Conservation (phyloP, 2,329 filamentous ascomycete species). For the Hortaea werneckii region DNA sequence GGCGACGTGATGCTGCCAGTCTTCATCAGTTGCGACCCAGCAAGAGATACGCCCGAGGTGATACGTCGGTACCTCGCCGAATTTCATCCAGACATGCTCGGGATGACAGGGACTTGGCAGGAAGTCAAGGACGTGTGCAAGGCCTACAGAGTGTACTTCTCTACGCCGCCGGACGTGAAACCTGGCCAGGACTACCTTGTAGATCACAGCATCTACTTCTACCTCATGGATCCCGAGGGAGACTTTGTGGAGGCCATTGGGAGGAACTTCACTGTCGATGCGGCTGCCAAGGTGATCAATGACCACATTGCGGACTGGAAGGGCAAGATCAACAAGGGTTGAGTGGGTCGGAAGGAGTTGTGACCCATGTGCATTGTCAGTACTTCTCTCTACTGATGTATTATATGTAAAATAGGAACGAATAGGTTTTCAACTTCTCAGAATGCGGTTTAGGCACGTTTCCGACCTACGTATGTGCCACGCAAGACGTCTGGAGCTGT, state of each 20-base stretch:
- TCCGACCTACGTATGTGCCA: too few relatives aligned
- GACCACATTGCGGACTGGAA: conserved; percentile 77
- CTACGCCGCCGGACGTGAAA: conserved; percentile 77
- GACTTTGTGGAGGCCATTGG: conserved; percentile 97
- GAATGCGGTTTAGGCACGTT: too few relatives aligned
- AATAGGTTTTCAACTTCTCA: neutral
- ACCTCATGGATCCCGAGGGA: conserved; percentile 96
- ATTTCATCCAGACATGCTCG: conserved; percentile 79
- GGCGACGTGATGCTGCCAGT: conserved; percentile 57
- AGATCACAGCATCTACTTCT: conserved; percentile 99
- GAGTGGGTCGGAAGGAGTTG: neutral
- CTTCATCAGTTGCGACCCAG: conserved; percentile 94
- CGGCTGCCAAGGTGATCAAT: conserved; percentile 72
- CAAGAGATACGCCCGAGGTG: conserved; percentile 75
- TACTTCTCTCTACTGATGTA: neutral
- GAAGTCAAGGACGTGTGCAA: conserved; percentile 92
- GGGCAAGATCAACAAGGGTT: conserved; percentile 39
- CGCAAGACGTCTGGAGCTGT: too few relatives aligned
- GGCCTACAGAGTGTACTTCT: conserved; percentile 94
- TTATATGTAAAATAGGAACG: neutral
- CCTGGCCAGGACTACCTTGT: conserved; percentile 94
- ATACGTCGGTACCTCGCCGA: conserved; percentile 78
- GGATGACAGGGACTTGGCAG: conserved; percentile 86
- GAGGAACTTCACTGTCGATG: conserved; percentile 81
- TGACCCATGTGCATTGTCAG: neutral